Base-by-base conservation (phyloP, 345 rosid species). In the Syzygium aromaticum region DNA sequence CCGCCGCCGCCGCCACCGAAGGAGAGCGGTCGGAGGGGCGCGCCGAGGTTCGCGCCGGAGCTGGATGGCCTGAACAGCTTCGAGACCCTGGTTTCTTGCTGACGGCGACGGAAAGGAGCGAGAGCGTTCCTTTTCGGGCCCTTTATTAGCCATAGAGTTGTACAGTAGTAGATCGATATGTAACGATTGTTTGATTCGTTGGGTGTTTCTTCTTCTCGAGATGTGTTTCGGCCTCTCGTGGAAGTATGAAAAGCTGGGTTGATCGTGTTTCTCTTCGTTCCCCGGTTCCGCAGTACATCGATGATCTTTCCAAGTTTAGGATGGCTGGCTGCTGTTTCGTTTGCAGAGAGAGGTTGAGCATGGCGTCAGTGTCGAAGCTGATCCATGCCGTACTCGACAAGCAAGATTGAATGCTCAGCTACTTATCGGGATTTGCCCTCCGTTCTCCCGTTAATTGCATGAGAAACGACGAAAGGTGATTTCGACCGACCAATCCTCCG, bases 11-110 rank as follows among this genome's bases (percentile, higher is more conserved):
- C 84, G 21, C 27, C 43, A 7, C 12, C 61, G 40, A 25, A 2
- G 51, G 84, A 38, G 51, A 51, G 40, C 3, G 85, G 46, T 10
- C 38, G 52, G 77, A 77, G 54, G 27, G 46, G 38, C 28, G 46
- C 14, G 77, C 40, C 64, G 77, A 85, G 73, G 85, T 43, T 85
- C 27, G 87, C 85, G 3, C 87, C 89, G 77, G 85, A 88, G 87
- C 73, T 64, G 17, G 89, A 88, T 40, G 89, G 89, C 17, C 87
- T 88, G 33, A 80, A 73, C 84, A 61, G 87, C 85, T 88, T 88
- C 51, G 89, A 88, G 87, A 85, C 89, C 38, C 64, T 88, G 16
- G 73, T 88, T 38, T 77, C 64, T 9, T 51, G 25, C 12, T 87
- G 89, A 61, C 12, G 82, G 82, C 27, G 49, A 2, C 14, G 7